Conservation (phyloP, 352 stramenopile species). For the Pythium phragmitis region DNA sequence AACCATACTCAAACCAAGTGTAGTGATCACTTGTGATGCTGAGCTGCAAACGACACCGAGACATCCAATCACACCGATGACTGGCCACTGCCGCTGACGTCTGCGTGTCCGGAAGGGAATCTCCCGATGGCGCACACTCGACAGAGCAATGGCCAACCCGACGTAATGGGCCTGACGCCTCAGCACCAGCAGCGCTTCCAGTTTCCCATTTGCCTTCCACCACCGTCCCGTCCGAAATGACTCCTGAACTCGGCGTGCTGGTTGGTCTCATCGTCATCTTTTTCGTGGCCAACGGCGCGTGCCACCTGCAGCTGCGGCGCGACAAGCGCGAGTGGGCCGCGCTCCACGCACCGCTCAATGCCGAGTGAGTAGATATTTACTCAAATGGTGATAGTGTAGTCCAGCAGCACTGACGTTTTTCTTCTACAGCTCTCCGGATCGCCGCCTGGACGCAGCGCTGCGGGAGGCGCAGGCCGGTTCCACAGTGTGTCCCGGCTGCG, state of each 20-base stretch:
- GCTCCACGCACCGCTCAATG: slow-evolving; percentile 26
- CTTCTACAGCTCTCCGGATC: slow-evolving; percentile 16
- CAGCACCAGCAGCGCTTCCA: neutral
- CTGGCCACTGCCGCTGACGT: neutral
- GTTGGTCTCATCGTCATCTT: slow-evolving; percentile 19
- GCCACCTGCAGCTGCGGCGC: slow-evolving; percentile 22
- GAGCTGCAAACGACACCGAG: slow-evolving; percentile 13
- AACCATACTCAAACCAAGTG: slow-evolving; percentile 12
- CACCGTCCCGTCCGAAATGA: slow-evolving; percentile 8
- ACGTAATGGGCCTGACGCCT: no score
- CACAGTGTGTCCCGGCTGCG: slow-evolving; percentile 24
- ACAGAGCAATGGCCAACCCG: no score
- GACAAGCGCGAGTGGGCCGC: slow-evolving; percentile 28
- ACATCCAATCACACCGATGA: neutral
- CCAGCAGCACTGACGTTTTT: neutral
- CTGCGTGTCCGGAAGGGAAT: neutral
- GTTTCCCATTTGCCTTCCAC: neutral
- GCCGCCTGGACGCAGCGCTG: slow-evolving; percentile 24
- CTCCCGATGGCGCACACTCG: neutral
- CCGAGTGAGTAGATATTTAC: slow-evolving; percentile 18
- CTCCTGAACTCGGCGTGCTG: slow-evolving; percentile 17
- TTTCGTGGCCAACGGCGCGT: slow-evolving; percentile 23
- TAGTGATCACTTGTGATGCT: neutral
- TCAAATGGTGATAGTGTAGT: no score
- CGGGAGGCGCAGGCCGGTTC: slow-evolving; percentile 25